Evolutionary conservation across 805 yeast genomes (phyloP).

Genomic region (Lachancea quebecensis): DNA sequence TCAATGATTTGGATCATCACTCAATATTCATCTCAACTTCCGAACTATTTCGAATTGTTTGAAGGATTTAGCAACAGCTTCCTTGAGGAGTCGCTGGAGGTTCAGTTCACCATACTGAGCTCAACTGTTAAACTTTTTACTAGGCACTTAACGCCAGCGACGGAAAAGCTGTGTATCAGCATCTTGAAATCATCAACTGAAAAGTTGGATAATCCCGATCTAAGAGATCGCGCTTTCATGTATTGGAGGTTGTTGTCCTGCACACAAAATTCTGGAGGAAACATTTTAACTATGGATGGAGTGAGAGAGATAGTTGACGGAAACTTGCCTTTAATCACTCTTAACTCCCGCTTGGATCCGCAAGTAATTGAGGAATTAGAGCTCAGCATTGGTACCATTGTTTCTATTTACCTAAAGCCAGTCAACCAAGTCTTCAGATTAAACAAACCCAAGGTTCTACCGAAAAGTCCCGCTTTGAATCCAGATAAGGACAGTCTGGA

Average conservation of each 20-base stretch:
- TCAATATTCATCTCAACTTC: conserved; percentile 48
- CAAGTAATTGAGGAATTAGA: conserved; percentile 72
- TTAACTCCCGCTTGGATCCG: conserved; percentile 65
- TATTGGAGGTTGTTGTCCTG: conserved; percentile 74
- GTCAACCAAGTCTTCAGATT: conserved; percentile 71
- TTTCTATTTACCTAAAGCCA: conserved; percentile 79
- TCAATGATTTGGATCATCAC: conserved; percentile 84
- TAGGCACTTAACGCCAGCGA: conserved; percentile 41
- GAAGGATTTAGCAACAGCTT: conserved; percentile 37
- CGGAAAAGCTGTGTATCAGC: conserved; percentile 51
- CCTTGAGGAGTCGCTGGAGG: conserved; percentile 60
- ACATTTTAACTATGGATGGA: conserved; percentile 34
- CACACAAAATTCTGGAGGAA: conserved; percentile 22
- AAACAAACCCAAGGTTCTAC: conserved; percentile 45
- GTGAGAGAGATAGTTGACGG: conserved; percentile 53
- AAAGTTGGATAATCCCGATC: conserved; percentile 71
- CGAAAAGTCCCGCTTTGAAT: conserved; percentile 44
- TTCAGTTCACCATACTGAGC: conserved; percentile 66
- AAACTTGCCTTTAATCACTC: conserved; percentile 55
- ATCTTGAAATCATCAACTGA: conserved; percentile 66
- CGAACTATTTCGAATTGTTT: conserved; percentile 22
- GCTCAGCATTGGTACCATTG: conserved; percentile 71
- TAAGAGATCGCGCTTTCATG: conserved; percentile 76
- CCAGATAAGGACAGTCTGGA: conserved; percentile 13
- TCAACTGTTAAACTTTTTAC: conserved; percentile 67